These are phyloP conservation scores for Mrakia hoshinonis DNA, from an alignment of 768 basidiomycete species.

Conservation along the genomic window DNA sequence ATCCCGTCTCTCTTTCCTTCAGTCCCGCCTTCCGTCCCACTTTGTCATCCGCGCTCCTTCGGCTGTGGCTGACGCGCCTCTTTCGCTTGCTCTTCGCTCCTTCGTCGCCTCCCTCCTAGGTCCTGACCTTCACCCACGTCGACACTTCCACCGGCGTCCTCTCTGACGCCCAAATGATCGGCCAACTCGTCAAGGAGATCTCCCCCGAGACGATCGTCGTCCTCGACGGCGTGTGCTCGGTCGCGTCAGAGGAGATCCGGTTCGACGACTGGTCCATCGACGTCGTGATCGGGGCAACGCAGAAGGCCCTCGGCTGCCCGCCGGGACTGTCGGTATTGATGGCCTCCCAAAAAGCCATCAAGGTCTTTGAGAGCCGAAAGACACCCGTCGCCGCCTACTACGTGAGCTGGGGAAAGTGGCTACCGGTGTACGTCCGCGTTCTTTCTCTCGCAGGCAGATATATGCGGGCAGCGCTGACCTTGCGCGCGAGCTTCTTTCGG, in stretches of 20 bases:
- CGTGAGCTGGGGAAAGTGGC: conserved; percentile 43
- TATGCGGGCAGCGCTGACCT: no score
- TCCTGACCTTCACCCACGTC: conserved; percentile 89
- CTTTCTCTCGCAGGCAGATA: no score
- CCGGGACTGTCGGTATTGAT: conserved; percentile 84
- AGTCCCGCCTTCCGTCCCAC: background rate
- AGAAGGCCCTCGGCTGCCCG: conserved; percentile 87
- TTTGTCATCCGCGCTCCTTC: no score
- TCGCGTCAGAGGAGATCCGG: conserved; percentile 87
- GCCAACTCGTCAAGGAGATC: conserved; percentile 58
- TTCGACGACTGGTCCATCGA: conserved; percentile 93
- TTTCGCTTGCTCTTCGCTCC: background rate
- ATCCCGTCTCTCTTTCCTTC: background rate
- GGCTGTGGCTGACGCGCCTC: background rate
- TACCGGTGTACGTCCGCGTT: conserved; percentile 26
- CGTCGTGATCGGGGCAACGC: conserved; percentile 46
- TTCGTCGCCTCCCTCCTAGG: conserved; percentile 1
- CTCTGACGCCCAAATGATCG: conserved; percentile 69
- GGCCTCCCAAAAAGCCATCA: conserved; percentile 69
- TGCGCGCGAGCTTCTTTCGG: no score
- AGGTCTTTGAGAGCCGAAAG: conserved; percentile 55
- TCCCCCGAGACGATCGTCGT: conserved; percentile 81
- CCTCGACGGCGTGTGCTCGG: conserved; percentile 91
- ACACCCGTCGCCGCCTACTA: conserved; percentile 70
- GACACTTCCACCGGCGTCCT: conserved; percentile 59